A percentile compares a stretch with the other conserved stretches of the same genome.
Conservation (phyloP, 148 eudicot species). For the Vaccinium corymbosum region DNA sequence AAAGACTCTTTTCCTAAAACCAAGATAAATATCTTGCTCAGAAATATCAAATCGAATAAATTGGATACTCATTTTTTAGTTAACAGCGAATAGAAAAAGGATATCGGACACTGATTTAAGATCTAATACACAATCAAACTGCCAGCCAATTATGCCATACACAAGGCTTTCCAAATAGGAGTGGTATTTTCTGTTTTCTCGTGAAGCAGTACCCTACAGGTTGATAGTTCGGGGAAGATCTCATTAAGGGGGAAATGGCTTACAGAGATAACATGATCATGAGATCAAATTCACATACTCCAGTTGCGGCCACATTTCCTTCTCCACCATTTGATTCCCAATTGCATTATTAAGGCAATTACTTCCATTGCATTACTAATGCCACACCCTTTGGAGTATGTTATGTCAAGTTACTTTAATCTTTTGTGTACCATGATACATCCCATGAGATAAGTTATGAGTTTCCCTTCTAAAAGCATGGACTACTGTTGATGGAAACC, state of each 20-base stretch:
- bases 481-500: background rate
- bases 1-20: background rate
- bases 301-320: conserved; percentile 1
- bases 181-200: background rate
- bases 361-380: background rate
- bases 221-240: background rate
- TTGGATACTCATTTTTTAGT: background rate
- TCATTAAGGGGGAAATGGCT: background rate
- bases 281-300: conserved; percentile 1
- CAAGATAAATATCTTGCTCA: background rate
- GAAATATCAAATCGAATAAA: background rate
- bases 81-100: background rate
- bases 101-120: background rate
- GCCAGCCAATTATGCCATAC: background rate
- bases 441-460: background rate
- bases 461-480: background rate
- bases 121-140: background rate
- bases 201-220: background rate
- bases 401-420: background rate
- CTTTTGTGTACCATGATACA: background rate
- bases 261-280: background rate
- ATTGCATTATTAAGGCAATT: background rate
- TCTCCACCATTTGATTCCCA: background rate
- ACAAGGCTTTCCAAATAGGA: background rate
- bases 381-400: background rate